Base-by-base conservation (phyloP, 306 rosid species). In the Astragalus glycyphyllos region DNA sequence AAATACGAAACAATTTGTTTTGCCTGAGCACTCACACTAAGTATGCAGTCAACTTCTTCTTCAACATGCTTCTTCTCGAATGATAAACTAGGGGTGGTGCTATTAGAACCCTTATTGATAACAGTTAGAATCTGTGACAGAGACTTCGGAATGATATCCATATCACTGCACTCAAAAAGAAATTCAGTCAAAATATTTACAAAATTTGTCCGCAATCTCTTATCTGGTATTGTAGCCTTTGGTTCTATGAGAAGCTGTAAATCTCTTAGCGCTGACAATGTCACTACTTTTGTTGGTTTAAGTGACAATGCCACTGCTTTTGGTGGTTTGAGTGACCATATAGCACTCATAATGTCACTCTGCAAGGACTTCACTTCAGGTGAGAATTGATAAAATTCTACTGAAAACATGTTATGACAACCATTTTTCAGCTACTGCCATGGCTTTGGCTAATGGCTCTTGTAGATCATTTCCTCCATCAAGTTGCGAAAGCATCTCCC, bases 371-470 rank as follows among this genome's bases (percentile, higher is more conserved):
- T 86, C 16, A 84, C 77, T 67, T 83, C 87, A 31, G 92, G 85
- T 41, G 97, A 71, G 81, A 86, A 84, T 29, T 73, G 78, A 41
- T 77, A 77, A 79, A 89, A 86, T 35, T 86, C 88, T 49, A 74
- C 56, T 31, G 42, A 9, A 73, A 83, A 74, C 29, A 45, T 60
- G 75, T 81, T 80, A 58, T 65, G 82, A 63, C 72, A 72, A 77
- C 89, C 89, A 29, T 71, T 76, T 42, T 59, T 64, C 41, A 94
- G 73, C 90, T 54, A 94, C 68, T 10, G 94, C 86, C 95, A 89
- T 86, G 62, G 97, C 97, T 83, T 87, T 87, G 71, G 91, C 92
- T 45, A 94, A 79, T 76, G 89, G 81, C 64, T 75, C 87, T 40
- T 72, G 95, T 5, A 82, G 76, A 60, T 86, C 84, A 77, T 79